Conservation (phyloP, 441 rosid genomes). For the Mallotus repandus region DNA sequence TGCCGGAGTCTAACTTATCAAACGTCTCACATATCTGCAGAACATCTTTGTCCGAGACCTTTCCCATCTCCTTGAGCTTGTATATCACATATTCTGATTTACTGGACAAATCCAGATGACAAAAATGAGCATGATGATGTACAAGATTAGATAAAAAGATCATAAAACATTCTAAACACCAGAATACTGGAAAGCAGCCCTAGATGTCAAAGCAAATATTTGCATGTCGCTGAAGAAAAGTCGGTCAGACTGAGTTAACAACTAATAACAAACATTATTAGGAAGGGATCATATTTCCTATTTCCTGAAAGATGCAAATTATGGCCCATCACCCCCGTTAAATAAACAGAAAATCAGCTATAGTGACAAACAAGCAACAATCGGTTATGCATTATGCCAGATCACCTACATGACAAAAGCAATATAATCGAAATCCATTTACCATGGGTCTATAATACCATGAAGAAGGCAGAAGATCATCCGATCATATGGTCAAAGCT, state of each 20-base stretch:
- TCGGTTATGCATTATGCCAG: not conserved
- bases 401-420: not conserved
- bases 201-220: not conserved
- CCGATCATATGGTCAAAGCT: not conserved
- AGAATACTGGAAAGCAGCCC: not conserved
- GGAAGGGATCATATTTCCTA: not conserved
- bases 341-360: not conserved
- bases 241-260: not conserved
- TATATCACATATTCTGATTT: conserved; percentile 88
- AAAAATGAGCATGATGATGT: not conserved
- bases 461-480: not conserved
- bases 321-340: not conserved
- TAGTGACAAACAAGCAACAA: not conserved
- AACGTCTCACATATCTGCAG: conserved; percentile 62
- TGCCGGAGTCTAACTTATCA: conserved; percentile 73
- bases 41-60: conserved; percentile 75
- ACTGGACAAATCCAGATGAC: conserved; percentile 37
- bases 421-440: not conserved
- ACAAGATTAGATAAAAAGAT: not conserved
- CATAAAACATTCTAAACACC: not conserved
- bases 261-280: not conserved
- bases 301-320: not conserved
- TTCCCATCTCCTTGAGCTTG: conserved; percentile 95
- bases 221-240: not conserved
- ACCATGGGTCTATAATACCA: not conserved